Conservation (phyloP, 2,329 filamentous ascomycete genomes). For the Didymella segeticola region DNA sequence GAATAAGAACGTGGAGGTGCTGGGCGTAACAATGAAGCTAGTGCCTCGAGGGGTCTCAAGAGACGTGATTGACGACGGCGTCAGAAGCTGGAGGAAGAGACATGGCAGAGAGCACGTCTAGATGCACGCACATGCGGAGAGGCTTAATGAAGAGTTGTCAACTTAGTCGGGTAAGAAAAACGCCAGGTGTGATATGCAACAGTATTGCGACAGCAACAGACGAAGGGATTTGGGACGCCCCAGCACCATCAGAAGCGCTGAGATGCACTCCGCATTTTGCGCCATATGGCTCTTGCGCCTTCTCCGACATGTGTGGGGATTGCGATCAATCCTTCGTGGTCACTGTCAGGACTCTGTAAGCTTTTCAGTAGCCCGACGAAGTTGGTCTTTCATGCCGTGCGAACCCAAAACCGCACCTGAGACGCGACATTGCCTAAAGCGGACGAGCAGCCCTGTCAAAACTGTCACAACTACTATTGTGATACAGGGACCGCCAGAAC, state of each 20-base stretch:
- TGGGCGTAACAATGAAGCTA: conserved; percentile 86
- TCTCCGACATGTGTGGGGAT: background rate
- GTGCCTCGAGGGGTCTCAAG: conserved; percentile 80
- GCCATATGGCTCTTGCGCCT: background rate
- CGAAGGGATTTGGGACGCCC: background rate
- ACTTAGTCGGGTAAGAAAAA: background rate
- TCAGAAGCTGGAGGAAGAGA: conserved; percentile 80
- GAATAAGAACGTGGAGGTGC: conserved; percentile 79
- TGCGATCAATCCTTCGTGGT: background rate
- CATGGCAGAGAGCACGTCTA: conserved; percentile 56
- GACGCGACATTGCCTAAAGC: conserved; percentile 12
- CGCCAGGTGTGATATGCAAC: background rate
- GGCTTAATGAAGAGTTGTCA: background rate
- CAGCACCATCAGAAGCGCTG: background rate
- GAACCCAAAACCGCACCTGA: conserved; percentile 15
- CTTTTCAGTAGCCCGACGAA: background rate
- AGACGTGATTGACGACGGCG: conserved; percentile 78
- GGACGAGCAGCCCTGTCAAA: conserved; percentile 20
- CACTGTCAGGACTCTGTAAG: background rate
- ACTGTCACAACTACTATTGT: conserved; percentile 13
- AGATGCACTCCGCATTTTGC: background rate
- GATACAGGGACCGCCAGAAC: conserved; percentile 19
- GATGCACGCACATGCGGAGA: background rate
- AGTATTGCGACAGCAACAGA: background rate
- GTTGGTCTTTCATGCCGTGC: conserved; percentile 7